Conservation (phyloP, 129 eudicot genomes). For the Artemisia tridentata region DNA sequence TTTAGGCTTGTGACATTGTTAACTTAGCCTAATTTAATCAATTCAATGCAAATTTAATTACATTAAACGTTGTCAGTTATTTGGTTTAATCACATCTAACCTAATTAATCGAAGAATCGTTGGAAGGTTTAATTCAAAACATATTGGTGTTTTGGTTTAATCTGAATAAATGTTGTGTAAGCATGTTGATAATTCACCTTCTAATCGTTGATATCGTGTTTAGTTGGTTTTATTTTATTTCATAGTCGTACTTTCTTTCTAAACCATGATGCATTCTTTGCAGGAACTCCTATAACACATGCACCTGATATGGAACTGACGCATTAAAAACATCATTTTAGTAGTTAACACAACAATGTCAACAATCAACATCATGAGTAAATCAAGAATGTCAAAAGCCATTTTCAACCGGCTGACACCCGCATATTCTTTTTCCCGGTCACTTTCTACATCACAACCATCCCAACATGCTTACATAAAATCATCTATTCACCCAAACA, state of each 20-base stretch:
- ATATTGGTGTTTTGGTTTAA: neutral
- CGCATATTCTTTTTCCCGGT: slow-evolving; percentile 13
- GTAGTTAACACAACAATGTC: slow-evolving; percentile 24
- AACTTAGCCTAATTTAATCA: slow-evolving; percentile 1
- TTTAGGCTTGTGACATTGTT: slow-evolving; percentile 21
- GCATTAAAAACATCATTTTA: slow-evolving; percentile 1
- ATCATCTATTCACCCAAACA: neutral
- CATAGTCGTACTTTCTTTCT: neutral
- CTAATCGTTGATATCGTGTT: neutral
- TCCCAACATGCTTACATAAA: slow-evolving; percentile 14
- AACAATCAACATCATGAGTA: slow-evolving; percentile 36
- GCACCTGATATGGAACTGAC: slow-evolving; percentile 16
- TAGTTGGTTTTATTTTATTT: neutral
- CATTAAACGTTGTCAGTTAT: neutral
- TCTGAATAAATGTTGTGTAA: neutral
- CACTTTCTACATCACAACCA: slow-evolving; percentile 21
- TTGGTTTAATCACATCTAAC: neutral
- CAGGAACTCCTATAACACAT: slow-evolving; percentile 14
- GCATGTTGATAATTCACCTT: neutral
- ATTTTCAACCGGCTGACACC: slow-evolving; percentile 31
- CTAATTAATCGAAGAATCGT: slow-evolving; percentile 5
- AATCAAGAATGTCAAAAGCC: slow-evolving; percentile 36
- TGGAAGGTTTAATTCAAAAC: neutral
- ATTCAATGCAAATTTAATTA: slow-evolving; percentile 6
- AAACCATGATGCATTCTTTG: slow-evolving; percentile 8